Evolutionary conservation across 495 filamentous ascomycete genomes (phyloP).

Genomic region (Neurospora sp.): DNA sequence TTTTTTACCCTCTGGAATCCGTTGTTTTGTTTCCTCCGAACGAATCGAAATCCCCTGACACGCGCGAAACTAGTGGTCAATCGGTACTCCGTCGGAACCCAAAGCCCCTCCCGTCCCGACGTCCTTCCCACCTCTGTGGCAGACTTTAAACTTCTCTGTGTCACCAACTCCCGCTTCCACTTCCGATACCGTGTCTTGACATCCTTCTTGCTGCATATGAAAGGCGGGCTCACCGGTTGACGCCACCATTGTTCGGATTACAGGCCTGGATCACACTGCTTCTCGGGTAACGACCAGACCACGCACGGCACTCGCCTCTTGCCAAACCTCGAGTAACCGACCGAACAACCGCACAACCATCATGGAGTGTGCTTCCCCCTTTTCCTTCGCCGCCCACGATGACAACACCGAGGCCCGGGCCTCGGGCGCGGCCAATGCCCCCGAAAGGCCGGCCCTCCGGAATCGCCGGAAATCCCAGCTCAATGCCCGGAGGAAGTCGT

Average conservation of each 20-base stretch:
- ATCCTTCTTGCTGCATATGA: not conserved
- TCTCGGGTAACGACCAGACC: not conserved
- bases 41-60: not conserved
- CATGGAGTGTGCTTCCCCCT: slow-evolving; percentile 22
- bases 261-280: not conserved
- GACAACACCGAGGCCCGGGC: slow-evolving; percentile 19
- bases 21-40: not conserved
- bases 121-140: not conserved
- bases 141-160: not conserved
- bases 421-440: slow-evolving; percentile 23
- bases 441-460: slow-evolving; percentile 17
- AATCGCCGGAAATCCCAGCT: slow-evolving; percentile 59
- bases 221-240: not conserved
- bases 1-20: not conserved
- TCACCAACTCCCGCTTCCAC: not conserved
- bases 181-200: not conserved
- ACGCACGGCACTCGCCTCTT: not conserved
- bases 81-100: not conserved
- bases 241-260: not conserved
- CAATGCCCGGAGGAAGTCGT: slow-evolving; percentile 46
- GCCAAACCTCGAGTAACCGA: not conserved
- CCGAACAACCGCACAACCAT: slow-evolving; percentile 4
- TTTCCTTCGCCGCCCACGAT: slow-evolving; percentile 26
- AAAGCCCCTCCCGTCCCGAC: not conserved
- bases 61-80: not conserved